A percentile compares a stretch with the other conserved stretches of the same genome.
These are phyloP conservation scores for Leishmania tropica DNA, from an alignment of 208 protist genomes.

Conservation along the genomic window DNA sequence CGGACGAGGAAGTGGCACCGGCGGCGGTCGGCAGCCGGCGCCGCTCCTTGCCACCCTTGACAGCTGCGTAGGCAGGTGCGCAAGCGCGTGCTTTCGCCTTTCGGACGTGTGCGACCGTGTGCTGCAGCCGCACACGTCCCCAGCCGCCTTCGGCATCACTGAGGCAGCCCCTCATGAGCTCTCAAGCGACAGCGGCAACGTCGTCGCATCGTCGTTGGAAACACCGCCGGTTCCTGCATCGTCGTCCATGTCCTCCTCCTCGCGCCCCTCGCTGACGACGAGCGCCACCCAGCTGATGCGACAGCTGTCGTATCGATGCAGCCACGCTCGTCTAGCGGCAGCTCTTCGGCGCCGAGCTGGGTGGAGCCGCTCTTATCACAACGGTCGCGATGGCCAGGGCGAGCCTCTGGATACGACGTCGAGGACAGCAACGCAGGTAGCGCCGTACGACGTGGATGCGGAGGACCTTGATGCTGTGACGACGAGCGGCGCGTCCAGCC, in stretches of 20 bases:
- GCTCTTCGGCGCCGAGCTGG: not conserved
- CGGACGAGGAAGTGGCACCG: not conserved
- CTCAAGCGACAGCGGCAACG: not conserved
- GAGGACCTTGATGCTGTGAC: slow-evolving; percentile 8
- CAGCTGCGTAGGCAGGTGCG: not conserved
- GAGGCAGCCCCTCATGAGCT: not conserved
- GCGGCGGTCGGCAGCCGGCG: not conserved
- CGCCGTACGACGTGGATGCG: slow-evolving; percentile 29
- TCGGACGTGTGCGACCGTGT: not conserved
- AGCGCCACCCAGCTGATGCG: slow-evolving; percentile 31
- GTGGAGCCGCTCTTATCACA: not conserved
- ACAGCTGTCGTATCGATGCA: slow-evolving; percentile 23
- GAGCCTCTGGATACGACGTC: not conserved
- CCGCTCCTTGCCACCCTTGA: not conserved
- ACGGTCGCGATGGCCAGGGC: not conserved
- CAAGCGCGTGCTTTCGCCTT: not conserved
- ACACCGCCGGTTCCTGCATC: not conserved
- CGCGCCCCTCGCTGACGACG: slow-evolving; percentile 16
- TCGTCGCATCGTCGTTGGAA: not conserved
- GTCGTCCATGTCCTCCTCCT: not conserved
- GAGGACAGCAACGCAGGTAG: not conserved
- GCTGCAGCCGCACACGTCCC: not conserved
- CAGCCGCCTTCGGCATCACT: not conserved
- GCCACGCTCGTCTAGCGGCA: slow-evolving; percentile 2
- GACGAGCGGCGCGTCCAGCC: not conserved